phyloP scores from a whole-genome alignment of 495 filamentous ascomycete species.

The Hyaloscypha bicolor region DNA sequence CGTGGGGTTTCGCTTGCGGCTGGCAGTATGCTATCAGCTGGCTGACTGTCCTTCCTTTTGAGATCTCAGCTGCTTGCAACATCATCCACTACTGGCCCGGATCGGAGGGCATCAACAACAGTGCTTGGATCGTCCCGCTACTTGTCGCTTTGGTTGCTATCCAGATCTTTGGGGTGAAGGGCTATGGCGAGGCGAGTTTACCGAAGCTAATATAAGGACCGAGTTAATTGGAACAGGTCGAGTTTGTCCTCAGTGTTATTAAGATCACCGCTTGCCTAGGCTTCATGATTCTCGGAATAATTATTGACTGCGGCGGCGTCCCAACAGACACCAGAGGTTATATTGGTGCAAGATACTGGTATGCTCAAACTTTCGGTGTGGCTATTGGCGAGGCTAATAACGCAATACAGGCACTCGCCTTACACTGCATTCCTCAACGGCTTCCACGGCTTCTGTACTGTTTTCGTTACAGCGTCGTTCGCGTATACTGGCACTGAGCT shows the following conservation, averaged over 20 bases:
- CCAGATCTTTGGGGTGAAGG: conserved; percentile 83
- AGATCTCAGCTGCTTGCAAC: conserved; percentile 54
- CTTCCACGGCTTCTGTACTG: conserved; percentile 67
- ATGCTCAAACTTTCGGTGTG: conserved; percentile 35
- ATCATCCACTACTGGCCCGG: conserved; percentile 61
- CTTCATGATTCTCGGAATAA: conserved; percentile 86
- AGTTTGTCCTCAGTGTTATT: conserved; percentile 82
- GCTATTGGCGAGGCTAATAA: no score
- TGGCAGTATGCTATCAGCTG: conserved; percentile 73
- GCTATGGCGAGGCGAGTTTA: conserved; percentile 73
- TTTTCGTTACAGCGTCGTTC: conserved; percentile 73
- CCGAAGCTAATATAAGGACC: not conserved
- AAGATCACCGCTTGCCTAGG: conserved; percentile 85
- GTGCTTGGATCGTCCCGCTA: conserved; percentile 74
- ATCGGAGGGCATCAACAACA: conserved; percentile 49
- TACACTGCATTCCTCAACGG: conserved; percentile 65
- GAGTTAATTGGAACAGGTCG: conserved; percentile 46
- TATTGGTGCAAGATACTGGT: conserved; percentile 81
- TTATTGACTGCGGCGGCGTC: conserved; percentile 79
- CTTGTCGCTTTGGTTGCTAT: conserved; percentile 71
- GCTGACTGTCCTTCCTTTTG: conserved; percentile 57
- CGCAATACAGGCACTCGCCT: not conserved
- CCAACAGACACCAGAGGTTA: conserved; percentile 57
- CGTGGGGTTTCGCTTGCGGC: conserved; percentile 82
- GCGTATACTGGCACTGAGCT: conserved; percentile 91